These are phyloP conservation scores for Aphanomyces euteiches DNA, from an alignment of 352 stramenopile genomes.

Conservation along the genomic window DNA sequence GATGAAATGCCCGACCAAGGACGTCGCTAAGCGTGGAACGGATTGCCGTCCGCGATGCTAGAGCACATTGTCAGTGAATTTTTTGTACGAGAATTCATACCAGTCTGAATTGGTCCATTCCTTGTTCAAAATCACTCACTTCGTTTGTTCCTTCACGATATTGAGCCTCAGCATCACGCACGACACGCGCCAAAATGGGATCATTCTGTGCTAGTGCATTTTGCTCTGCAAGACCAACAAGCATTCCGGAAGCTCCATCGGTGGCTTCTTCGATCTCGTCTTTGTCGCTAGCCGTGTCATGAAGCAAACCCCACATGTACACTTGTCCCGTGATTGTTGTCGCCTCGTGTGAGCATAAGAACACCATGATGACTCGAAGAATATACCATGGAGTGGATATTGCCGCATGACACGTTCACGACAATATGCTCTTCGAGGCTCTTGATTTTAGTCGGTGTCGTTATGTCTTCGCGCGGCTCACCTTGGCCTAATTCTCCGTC, in stretches of 20 bases:
- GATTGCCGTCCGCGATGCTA: slow-evolving; percentile 43
- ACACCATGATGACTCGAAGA: not conserved
- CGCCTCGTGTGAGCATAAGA: not conserved
- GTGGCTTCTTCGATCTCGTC: slow-evolving; percentile 51
- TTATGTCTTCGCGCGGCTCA: slow-evolving; percentile 36
- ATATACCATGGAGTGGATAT: slow-evolving; percentile 65
- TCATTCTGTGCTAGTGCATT: slow-evolving; percentile 38
- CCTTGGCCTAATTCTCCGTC: slow-evolving; percentile 66
- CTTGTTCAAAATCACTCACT: slow-evolving; percentile 58
- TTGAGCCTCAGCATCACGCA: slow-evolving; percentile 17
- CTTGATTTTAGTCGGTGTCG: slow-evolving; percentile 44
- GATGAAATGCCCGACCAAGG: slow-evolving; percentile 49
- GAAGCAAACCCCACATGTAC: slow-evolving; percentile 73
- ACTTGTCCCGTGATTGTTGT: slow-evolving; percentile 35
- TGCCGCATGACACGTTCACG: slow-evolving; percentile 64
- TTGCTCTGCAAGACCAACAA: slow-evolving; percentile 27
- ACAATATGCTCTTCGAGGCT: slow-evolving; percentile 59
- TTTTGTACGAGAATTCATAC: slow-evolving; percentile 1
- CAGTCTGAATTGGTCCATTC: slow-evolving; percentile 20
- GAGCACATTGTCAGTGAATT: not conserved
- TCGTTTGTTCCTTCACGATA: slow-evolving; percentile 23
- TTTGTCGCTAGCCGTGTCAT: slow-evolving; percentile 46
- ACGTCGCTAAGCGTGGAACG: slow-evolving; percentile 42
- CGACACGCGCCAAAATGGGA: slow-evolving; percentile 55
- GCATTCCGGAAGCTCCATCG: slow-evolving; percentile 49